Evolutionary conservation across 2,329 filamentous ascomycete genomes (phyloP).

Genomic region (Blumeria hordei): DNA sequence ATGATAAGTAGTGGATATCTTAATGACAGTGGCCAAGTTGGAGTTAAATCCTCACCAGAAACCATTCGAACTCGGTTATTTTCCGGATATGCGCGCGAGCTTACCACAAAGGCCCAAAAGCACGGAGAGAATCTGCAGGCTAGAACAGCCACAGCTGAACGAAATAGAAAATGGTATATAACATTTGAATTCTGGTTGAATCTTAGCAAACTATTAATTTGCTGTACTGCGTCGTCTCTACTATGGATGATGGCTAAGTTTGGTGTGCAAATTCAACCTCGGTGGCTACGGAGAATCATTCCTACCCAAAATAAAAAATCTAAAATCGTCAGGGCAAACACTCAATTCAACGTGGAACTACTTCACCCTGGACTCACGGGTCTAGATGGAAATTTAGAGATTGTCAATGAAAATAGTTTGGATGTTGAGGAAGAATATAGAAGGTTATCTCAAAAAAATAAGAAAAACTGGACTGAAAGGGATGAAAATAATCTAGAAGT

Average conservation of each 20-base stretch:
- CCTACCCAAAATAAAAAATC: constrained; percentile 9
- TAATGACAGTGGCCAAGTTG: constrained; percentile 13
- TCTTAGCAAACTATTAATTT: constrained; percentile 40
- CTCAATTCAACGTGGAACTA: constrained; percentile 12
- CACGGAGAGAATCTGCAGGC: constrained; percentile 17
- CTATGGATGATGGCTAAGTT: constrained; percentile 25
- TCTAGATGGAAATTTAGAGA: constrained; percentile 25
- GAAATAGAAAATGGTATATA: constrained; percentile 56
- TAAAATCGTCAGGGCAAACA: constrained; percentile 4
- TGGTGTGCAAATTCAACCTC: constrained; percentile 35
- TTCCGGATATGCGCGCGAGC: constrained; percentile 45
- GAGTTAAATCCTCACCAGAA: constrained; percentile 8
- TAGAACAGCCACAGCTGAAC: constrained; percentile 34
- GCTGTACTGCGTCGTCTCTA: constrained; percentile 14
- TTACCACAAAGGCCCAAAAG: constrained; percentile 31
- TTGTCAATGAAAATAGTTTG: constrained; percentile 36
- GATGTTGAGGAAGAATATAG: constrained; percentile 68
- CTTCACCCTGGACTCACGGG: constrained; percentile 29
- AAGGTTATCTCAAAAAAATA: constrained; percentile 24
- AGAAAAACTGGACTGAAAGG: constrained; percentile 19
- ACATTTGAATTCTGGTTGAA: constrained; percentile 53
- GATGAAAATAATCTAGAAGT: constrained; percentile 46
- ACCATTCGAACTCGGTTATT: constrained; percentile 19
- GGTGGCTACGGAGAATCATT: constrained; percentile 28
- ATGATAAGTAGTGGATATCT: constrained; percentile 8